Conservation (phyloP, 148 eudicot species). For the Silene uniflora region DNA sequence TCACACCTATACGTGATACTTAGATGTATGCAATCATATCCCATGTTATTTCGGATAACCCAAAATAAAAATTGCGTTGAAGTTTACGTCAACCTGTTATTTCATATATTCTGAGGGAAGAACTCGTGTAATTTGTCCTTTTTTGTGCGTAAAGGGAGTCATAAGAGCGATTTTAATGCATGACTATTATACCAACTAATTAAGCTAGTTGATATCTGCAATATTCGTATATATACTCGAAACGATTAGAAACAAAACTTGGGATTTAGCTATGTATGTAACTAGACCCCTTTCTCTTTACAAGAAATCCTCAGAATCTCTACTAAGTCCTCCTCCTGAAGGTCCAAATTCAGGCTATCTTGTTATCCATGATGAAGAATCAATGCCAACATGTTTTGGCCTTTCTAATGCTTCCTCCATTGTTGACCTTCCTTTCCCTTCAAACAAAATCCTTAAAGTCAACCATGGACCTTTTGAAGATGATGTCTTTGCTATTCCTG, state of each 20-base stretch:
- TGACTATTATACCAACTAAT: no score
- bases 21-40: no score
- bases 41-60: no score
- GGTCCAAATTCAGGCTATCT: slow-evolving; percentile 32
- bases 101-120: no score
- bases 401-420: slow-evolving; percentile 8
- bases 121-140: no score
- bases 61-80: no score
- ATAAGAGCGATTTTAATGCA: no score
- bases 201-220: no score
- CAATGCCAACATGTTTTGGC: slow-evolving; percentile 25
- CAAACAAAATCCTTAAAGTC: slow-evolving; percentile 18
- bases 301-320: slow-evolving; percentile 25
- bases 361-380: slow-evolving; percentile 28
- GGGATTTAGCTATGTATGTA: slow-evolving; percentile 21
- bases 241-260: not conserved
- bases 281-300: slow-evolving; percentile 30
- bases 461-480: slow-evolving; percentile 2
- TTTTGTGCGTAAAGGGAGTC: no score
- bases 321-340: slow-evolving; percentile 25
- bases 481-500: slow-evolving; percentile 28
- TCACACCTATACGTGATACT: no score
- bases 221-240: not conserved
- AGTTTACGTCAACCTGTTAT: no score
- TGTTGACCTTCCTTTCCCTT: slow-evolving; percentile 19